Evolutionary conservation across 1,284 basidiomycete species (phyloP), one percentile per base, ranked within the genome.

Genomic region (Quambalaria eucalypti): DNA sequence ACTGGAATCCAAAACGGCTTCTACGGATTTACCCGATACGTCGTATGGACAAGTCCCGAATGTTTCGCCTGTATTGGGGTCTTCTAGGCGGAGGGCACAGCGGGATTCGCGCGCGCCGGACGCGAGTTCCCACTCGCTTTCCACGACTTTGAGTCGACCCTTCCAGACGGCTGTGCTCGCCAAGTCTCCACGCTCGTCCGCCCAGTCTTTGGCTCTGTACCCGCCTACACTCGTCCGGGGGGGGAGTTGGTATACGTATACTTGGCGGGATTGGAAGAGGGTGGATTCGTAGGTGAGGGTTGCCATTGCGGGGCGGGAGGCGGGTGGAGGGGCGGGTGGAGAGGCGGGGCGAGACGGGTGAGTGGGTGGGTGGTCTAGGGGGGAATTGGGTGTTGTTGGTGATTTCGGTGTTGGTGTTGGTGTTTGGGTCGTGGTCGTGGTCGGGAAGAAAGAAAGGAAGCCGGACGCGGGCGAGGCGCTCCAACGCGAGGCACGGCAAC

Each of bases 1-100:
- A 8, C 89, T 92, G 0, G 89, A 93, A 77, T 99, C 93, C 26
- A 98, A 81, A 5, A 97, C 92, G 6, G 91, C 87, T 71, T 99
- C 95, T 19, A 97, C 90, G 28, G 84, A 85, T 5, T 88, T 70
- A 46, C 85, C 85, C 30, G 83, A 79, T 9, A 86, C 81, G 68
- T 88, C 25, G 42, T 46, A 46, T n/a, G 85, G 84, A 9, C 88
- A 85, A 64, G 85, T 85, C 28, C 93, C 95, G 77, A 98, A 98
- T 48, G 91, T 86, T 38, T 78, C 77, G n/a, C 77, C 77, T 63
- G 36, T 42, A 9, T 9, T 16, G 0, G 19, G 50, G 29, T 51
- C 3, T 30, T 29, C 16, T 23, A 38, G 16, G n/a, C 10, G 14
- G 28, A 29, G 25, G 19, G 7, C 12, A 23, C 28, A 51, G 14